Evolutionary conservation across 2,329 filamentous ascomycete genomes (phyloP).

Genomic region (Aspergillus calidoustus): DNA sequence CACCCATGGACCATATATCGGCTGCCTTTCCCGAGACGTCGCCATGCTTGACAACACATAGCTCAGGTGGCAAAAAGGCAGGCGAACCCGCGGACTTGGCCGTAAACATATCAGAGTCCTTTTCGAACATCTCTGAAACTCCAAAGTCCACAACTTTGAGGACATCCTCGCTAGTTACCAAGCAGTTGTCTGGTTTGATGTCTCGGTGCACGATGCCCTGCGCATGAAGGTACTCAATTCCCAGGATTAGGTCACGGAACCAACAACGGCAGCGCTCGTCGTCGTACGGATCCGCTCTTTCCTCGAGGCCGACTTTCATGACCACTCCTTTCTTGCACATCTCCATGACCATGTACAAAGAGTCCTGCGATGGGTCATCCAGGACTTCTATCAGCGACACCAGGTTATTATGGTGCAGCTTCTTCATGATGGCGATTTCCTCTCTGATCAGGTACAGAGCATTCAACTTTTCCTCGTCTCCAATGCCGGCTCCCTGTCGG

Average conservation of each 20-base stretch:
- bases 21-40: conserved; percentile 86
- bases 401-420: conserved; percentile 92
- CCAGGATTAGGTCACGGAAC: conserved; percentile 93
- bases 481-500: conserved; percentile 58
- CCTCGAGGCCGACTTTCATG: conserved; percentile 92
- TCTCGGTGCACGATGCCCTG: conserved; percentile 95
- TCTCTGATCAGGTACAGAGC: conserved; percentile 87
- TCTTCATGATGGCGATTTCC: conserved; percentile 99
- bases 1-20: conserved; percentile 98
- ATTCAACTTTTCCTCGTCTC: conserved; percentile 63
- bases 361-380: conserved; percentile 94
- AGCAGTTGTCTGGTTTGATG: conserved; percentile 96
- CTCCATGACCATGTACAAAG: conserved; percentile 97
- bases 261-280: conserved; percentile 83
- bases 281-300: conserved; percentile 79
- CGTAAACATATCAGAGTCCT: conserved; percentile 83
- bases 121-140: conserved; percentile 98
- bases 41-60: conserved; percentile 84
- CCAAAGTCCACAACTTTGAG: conserved; percentile 98
- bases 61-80: conserved; percentile 89
- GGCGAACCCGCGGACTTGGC: conserved; percentile 93
- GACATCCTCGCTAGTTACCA: conserved; percentile 88
- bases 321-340: conserved; percentile 98
- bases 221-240: conserved; percentile 93
- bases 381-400: conserved; percentile 91